Evolutionary conservation across 192 early-diverging fungal genomes (phyloP).

Genomic region (Phycomyces blakesleeanus): DNA sequence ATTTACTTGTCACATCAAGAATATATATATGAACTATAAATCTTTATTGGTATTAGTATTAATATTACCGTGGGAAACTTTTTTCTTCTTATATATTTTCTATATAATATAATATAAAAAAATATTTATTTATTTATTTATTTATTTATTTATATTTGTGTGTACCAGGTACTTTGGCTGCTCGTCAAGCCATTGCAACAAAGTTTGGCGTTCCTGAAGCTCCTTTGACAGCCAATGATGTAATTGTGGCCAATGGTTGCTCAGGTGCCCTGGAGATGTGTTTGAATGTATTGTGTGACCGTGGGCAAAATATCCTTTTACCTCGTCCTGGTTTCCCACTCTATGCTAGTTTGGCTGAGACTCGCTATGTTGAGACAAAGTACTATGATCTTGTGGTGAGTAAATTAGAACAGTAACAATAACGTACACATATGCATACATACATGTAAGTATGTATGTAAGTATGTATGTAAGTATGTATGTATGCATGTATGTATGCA

Average conservation of each 20-base stretch:
- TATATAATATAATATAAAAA: no score
- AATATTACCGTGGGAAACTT: not conserved
- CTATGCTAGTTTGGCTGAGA: constrained; percentile 76
- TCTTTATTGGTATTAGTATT: no score
- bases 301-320: constrained; percentile 82
- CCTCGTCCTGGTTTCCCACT: constrained; percentile 85
- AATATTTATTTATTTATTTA: no score
- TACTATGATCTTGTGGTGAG: constrained; percentile 76
- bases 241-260: constrained; percentile 78
- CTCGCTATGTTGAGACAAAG: constrained; percentile 71
- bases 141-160: no score
- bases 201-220: constrained; percentile 67
- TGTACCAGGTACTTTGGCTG: constrained; percentile 40
- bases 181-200: constrained; percentile 74
- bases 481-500: no score
- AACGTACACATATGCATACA: no score
- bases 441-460: no score
- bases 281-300: constrained; percentile 67
- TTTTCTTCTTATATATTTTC: no score
- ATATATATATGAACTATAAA: no score
- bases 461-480: no score
- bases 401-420: not conserved
- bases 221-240: constrained; percentile 68
- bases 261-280: constrained; percentile 74
- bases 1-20: not conserved